phyloP scores from a whole-genome alignment of 2,329 filamentous ascomycete genomes.

The Fusarium sp. region DNA sequence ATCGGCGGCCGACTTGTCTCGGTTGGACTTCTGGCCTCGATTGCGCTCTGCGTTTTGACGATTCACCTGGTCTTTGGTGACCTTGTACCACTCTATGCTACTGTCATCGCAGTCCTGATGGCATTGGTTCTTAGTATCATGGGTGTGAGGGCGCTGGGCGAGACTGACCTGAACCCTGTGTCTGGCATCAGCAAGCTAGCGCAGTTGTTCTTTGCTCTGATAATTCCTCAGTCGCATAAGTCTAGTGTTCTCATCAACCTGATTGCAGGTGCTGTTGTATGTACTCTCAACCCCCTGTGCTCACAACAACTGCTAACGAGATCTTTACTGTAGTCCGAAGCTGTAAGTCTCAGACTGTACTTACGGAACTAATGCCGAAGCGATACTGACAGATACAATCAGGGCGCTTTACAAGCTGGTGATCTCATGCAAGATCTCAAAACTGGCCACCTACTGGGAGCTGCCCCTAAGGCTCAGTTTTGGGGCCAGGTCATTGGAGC shows the following conservation, averaged over 20 bases:
- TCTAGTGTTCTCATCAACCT: conserved; percentile 95
- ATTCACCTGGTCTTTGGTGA: conserved; percentile 84
- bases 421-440: conserved; percentile 98
- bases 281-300: conserved; percentile 26
- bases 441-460: conserved; percentile 90
- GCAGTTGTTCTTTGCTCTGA: conserved; percentile 91
- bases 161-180: conserved; percentile 96
- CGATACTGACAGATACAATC: conserved; percentile 8
- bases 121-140: conserved; percentile 80
- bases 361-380: background rate
- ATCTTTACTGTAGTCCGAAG: conserved; percentile 48
- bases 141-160: conserved; percentile 71
- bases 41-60: conserved; percentile 79
- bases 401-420: conserved; percentile 87
- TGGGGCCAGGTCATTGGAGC: conserved; percentile 95
- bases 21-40: conserved; percentile 77
- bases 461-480: conserved; percentile 93
- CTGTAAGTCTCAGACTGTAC: conserved; percentile 43
- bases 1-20: conserved; percentile 75
- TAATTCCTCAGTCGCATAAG: conserved; percentile 79
- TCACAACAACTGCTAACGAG: conserved; percentile 3
- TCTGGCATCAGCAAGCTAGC: conserved; percentile 97
- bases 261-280: conserved; percentile 82
- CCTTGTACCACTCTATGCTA: conserved; percentile 80
- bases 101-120: conserved; percentile 79